A percentile compares a stretch with the other conserved stretches of the same genome.
Conservation (phyloP, 805 yeast species). For the Monosporozyma yasuniensis region DNA sequence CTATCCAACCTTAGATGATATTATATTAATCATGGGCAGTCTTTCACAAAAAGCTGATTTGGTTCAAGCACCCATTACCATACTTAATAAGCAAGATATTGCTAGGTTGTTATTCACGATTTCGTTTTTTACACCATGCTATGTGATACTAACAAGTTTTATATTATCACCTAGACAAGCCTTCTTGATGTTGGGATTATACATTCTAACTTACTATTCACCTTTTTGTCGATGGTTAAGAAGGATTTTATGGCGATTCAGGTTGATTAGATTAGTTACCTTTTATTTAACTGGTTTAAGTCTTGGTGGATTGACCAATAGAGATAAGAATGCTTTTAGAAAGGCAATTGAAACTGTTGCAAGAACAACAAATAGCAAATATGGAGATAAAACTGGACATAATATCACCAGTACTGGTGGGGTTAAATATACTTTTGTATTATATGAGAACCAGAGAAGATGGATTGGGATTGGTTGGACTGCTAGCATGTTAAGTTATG, state of each 20-base stretch:
- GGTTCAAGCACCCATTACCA: slow-evolving; percentile 67
- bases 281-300: slow-evolving; percentile 85
- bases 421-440: slow-evolving; percentile 83
- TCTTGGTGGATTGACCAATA: slow-evolving; percentile 30
- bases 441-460: slow-evolving; percentile 90
- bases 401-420: slow-evolving; percentile 18
- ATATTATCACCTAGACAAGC: slow-evolving; percentile 61
- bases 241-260: slow-evolving; percentile 70
- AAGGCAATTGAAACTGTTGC: slow-evolving; percentile 3
- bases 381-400: slow-evolving; percentile 11
- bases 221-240: slow-evolving; percentile 72
- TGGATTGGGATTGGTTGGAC: slow-evolving; percentile 99
- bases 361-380: not conserved
- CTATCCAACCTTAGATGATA: slow-evolving; percentile 81
- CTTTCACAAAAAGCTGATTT: slow-evolving; percentile 69
- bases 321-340: slow-evolving; percentile 1
- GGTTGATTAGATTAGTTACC: slow-evolving; percentile 54
- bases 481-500: slow-evolving; percentile 79
- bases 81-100: slow-evolving; percentile 67
- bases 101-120: slow-evolving; percentile 76
- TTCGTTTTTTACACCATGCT: slow-evolving; percentile 75
- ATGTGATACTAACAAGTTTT: slow-evolving; percentile 58
- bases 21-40: slow-evolving; percentile 66
- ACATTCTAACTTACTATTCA: slow-evolving; percentile 73
- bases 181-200: slow-evolving; percentile 47